Base-by-base conservation (phyloP, 1,139 yeast genomes). In the Pichia sp. region DNA sequence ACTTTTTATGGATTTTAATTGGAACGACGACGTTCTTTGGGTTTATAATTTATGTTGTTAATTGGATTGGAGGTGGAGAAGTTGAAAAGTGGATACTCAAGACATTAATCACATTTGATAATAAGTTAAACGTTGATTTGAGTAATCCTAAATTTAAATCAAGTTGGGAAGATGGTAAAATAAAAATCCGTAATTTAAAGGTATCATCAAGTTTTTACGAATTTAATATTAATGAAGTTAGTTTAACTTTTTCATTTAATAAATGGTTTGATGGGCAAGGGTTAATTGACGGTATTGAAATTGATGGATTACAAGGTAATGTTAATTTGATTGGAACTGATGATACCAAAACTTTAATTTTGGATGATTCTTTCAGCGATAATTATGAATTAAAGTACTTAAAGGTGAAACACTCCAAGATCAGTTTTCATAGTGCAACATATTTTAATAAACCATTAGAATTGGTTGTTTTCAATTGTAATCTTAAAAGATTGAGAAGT, bases 21-120 rank as follows among this genome's bases (percentile, higher is more conserved):
- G 97, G 93, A 13, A 91, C 98, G 1, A 93, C 99, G 5, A 89
- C 98, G 0, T 91, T 90, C 67, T 73, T 61, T 19, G 70, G 71
- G 4, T 54, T 67, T 38, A 36, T 67, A 6, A 56, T 68, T 11
- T 68, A 67, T 53, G 28, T 64, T 0, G 56, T 62, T 7, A 63
- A 67, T 47, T 46, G 58, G 45, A 48, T 63, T 44, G 59, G 57
- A 28, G 62, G 60, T 49, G 63, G 65, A n/a, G 54, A 56, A 44
- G 44, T 65, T 27, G 63, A 60, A 38, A 60, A 53, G 48, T 56
- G 53, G 33, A 34, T 67, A 28, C 46, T 66, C 25, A 56, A 58
- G 47, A 59, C 60, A 28, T 56, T 67, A 14, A 49, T 66, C 13
- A 61, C 65, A 4, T 68, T 74, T 46, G 74, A 74, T 56, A 69